phyloP scores from a whole-genome alignment of 768 basidiomycete genomes.

The Termitomyces sp. region DNA sequence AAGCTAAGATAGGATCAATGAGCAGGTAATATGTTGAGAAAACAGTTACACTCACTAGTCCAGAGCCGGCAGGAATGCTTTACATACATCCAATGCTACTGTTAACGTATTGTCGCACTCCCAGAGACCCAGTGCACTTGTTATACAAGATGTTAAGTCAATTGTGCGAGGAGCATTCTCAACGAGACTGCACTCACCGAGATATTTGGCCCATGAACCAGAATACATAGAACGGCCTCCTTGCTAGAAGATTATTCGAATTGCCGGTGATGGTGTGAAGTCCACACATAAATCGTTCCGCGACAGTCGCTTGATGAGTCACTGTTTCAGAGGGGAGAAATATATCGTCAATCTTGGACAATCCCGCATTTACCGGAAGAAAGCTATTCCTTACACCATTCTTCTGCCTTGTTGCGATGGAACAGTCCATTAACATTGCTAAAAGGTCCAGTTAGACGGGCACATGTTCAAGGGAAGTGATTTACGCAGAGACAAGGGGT shows the following conservation, averaged over 20 bases:
- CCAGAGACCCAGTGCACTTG: slow-evolving; percentile 57
- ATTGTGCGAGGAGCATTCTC: neutral
- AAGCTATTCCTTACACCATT: slow-evolving; percentile 53
- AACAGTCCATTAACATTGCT: slow-evolving; percentile 45
- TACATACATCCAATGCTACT: slow-evolving; percentile 60
- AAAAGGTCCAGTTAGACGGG: neutral
- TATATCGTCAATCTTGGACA: slow-evolving; percentile 2
- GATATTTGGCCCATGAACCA: slow-evolving; percentile 75
- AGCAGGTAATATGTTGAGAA: neutral
- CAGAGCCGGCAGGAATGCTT: slow-evolving; percentile 54
- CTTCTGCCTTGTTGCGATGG: slow-evolving; percentile 55
- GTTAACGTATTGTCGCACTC: slow-evolving; percentile 53
- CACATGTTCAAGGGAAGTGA: slow-evolving; percentile 2
- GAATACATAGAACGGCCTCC: slow-evolving; percentile 65
- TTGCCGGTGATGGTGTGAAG: slow-evolving; percentile 60
- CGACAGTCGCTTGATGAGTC: slow-evolving; percentile 55
- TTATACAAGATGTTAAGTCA: slow-evolving; percentile 7
- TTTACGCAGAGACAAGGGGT: slow-evolving; percentile 56
- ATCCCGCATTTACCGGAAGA: neutral
- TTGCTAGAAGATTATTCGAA: slow-evolving; percentile 42
- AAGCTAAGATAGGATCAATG: slow-evolving; percentile 29
- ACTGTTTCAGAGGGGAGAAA: slow-evolving; percentile 33
- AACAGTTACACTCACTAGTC: slow-evolving; percentile 42
- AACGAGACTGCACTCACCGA: slow-evolving; percentile 32
- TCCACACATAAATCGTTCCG: slow-evolving; percentile 56